Conservation (phyloP, 1,284 basidiomycete species). For the Heterobasidion occidentale region DNA sequence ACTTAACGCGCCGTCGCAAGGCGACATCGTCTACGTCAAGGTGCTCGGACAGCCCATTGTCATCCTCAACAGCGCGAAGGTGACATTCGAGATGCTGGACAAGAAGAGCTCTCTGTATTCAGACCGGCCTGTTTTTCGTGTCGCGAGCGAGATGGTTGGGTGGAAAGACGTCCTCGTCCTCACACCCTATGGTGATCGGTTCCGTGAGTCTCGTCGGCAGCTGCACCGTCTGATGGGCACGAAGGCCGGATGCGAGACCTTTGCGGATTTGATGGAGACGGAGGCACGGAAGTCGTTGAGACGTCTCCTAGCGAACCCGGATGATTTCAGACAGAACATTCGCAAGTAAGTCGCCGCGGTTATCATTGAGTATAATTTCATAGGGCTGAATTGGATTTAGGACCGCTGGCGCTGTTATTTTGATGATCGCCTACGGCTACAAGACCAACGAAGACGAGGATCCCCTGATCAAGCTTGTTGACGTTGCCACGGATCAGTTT, state of each 20-base stretch:
- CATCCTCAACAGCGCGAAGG: constrained; percentile 18
- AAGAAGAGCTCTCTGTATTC: constrained; percentile 19
- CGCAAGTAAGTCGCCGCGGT: constrained; percentile 9
- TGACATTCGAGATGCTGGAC: constrained; percentile 18
- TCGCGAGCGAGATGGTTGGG: constrained; percentile 18
- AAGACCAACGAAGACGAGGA: constrained; percentile 47
- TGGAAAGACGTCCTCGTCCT: constrained; percentile 15
- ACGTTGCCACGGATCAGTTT: constrained; percentile 50
- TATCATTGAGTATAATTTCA: background rate
- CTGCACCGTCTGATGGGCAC: constrained; percentile 21
- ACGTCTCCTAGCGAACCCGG: constrained; percentile 15
- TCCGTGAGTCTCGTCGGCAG: constrained; percentile 10
- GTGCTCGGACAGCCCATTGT: constrained; percentile 12
- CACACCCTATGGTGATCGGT: constrained; percentile 13
- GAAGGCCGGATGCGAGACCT: constrained; percentile 10
- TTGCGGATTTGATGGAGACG: constrained; percentile 17
- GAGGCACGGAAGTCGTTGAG: constrained; percentile 17
- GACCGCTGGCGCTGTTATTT: constrained; percentile 49
- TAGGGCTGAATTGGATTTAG: constrained; percentile 19
- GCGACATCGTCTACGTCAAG: background rate
- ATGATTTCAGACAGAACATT: constrained; percentile 11
- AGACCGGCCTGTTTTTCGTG: constrained; percentile 14
- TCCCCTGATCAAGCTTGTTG: constrained; percentile 50
- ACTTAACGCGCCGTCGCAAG: background rate
- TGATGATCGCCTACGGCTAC: constrained; percentile 58